Percentiles rank a stretch among this genome's conserved stretches.
Conservation (phyloP, 1,284 basidiomycete genomes). For the Neolentinus lepideus region DNA sequence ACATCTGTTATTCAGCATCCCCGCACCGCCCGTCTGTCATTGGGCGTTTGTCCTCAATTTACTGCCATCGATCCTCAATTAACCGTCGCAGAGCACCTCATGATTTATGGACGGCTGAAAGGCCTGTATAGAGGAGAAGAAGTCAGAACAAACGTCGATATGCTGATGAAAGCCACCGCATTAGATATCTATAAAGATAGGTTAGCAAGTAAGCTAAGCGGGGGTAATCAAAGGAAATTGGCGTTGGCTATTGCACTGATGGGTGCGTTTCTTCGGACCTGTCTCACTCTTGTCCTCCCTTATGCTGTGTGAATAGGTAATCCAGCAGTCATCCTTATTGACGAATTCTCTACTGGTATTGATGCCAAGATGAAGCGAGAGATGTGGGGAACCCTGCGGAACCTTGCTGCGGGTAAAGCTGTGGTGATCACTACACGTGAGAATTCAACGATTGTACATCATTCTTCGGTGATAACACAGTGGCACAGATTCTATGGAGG, state of each 20-base stretch:
- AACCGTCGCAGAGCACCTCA: conserved; percentile 70
- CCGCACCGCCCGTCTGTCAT: conserved; percentile 50
- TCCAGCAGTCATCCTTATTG: conserved; percentile 71
- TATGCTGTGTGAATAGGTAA: conserved; percentile 39
- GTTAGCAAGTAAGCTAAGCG: conserved; percentile 66
- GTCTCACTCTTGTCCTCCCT: background rate
- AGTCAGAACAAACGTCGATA: conserved; percentile 46
- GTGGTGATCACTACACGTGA: conserved; percentile 65
- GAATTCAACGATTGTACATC: conserved; percentile 15
- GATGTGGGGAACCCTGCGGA: conserved; percentile 70
- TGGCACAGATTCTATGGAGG: conserved; percentile 70
- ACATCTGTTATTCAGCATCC: conserved; percentile 57
- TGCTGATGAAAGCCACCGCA: conserved; percentile 54
- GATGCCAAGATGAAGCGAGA: conserved; percentile 81
- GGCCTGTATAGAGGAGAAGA: conserved; percentile 47
- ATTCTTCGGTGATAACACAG: background rate
- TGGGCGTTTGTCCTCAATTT: conserved; percentile 80
- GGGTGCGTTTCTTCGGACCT: conserved; percentile 30
- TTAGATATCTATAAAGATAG: conserved; percentile 58
- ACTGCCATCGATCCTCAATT: conserved; percentile 75
- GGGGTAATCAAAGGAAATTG: conserved; percentile 78
- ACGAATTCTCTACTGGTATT: conserved; percentile 79
- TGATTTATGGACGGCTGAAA: conserved; percentile 62
- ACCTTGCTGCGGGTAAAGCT: conserved; percentile 57
- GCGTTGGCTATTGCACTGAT: conserved; percentile 75